phyloP scores from a whole-genome alignment of 352 stramenopile genomes.

The Peronospora belbahrii region DNA sequence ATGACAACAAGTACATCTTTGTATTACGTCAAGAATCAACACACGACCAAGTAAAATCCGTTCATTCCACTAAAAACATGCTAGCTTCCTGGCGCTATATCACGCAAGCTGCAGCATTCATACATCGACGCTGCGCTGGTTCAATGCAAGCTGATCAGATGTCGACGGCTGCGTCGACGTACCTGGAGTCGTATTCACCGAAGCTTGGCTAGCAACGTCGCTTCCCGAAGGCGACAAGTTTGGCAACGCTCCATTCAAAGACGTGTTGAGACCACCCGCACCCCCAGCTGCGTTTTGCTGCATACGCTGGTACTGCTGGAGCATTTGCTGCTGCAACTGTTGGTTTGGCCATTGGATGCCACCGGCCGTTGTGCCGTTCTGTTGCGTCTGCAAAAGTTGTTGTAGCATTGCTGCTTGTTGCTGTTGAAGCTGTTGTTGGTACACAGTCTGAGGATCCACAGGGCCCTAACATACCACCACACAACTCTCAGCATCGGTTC shows the following conservation, averaged over 20 bases:
- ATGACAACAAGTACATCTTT: too few relatives aligned
- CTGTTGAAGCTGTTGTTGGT: conserved; percentile 85
- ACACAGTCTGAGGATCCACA: conserved; percentile 65
- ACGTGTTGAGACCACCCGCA: conserved; percentile 4
- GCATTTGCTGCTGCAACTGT: conserved; percentile 83
- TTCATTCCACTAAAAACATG: conserved; percentile 29
- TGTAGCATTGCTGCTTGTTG: conserved; percentile 85
- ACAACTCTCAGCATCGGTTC: conserved; percentile 3
- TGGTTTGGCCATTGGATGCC: conserved; percentile 65
- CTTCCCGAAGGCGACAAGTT: conserved; percentile 42
- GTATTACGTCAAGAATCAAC: background rate
- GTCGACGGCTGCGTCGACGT: conserved; percentile 14
- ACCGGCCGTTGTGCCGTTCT: conserved; percentile 44
- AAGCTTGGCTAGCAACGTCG: conserved; percentile 24
- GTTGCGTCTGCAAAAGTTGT: conserved; percentile 79
- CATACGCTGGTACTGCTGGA: conserved; percentile 81
- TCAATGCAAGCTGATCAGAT: conserved; percentile 62
- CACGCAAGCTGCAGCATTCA: conserved; percentile 20
- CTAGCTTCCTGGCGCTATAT: conserved; percentile 7
- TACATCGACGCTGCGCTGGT: conserved; percentile 74
- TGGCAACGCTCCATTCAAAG: conserved; percentile 24
- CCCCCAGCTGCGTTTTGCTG: conserved; percentile 28
- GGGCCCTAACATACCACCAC: conserved; percentile 30
- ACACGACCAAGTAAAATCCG: conserved; percentile 7
- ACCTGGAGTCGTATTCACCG: conserved; percentile 17